Percentiles rank a stretch among this genome's conserved stretches.
phyloP scores from a whole-genome alignment of 176 grass and related monocot species.

The Zea mays region DNA sequence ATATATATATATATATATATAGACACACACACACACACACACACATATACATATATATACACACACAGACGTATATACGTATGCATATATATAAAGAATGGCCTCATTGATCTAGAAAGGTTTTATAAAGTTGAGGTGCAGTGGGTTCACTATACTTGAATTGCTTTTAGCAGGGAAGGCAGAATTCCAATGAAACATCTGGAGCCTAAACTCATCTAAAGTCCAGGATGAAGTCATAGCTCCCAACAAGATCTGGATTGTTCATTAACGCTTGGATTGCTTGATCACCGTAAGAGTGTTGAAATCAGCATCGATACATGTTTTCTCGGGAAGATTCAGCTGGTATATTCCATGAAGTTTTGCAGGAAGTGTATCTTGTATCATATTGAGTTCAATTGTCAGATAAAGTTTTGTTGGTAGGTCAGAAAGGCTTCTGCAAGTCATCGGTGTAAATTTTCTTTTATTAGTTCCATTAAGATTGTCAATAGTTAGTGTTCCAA shows the following conservation, averaged over 20 bases:
- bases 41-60: too few species aligned
- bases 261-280: conserved; percentile 28
- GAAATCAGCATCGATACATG: conserved; percentile 9
- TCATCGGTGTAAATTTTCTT: conserved; percentile 35
- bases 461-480: conserved; percentile 45
- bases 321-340: conserved; percentile 37
- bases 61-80: too few species aligned
- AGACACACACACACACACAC: too few species aligned
- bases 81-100: too few species aligned
- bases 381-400: conserved; percentile 35
- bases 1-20: too few species aligned
- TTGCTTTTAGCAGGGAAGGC: conserved; percentile 65
- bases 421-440: conserved; percentile 28
- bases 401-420: conserved; percentile 41
- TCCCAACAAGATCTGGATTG: conserved; percentile 38
- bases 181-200: conserved; percentile 40
- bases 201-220: conserved; percentile 44
- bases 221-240: conserved; percentile 3
- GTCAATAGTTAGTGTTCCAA: conserved; percentile 41
- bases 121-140: conserved; percentile 13
- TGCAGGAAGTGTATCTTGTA: conserved; percentile 43
- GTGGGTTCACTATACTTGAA: conserved; percentile 36
- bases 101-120: conserved; percentile 26
- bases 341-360: conserved; percentile 37
- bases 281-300: not conserved